A percentile compares a stretch with the other conserved stretches of the same genome.
Conservation (phyloP, 2,329 filamentous ascomycete species). For the Nemania sp. region DNA sequence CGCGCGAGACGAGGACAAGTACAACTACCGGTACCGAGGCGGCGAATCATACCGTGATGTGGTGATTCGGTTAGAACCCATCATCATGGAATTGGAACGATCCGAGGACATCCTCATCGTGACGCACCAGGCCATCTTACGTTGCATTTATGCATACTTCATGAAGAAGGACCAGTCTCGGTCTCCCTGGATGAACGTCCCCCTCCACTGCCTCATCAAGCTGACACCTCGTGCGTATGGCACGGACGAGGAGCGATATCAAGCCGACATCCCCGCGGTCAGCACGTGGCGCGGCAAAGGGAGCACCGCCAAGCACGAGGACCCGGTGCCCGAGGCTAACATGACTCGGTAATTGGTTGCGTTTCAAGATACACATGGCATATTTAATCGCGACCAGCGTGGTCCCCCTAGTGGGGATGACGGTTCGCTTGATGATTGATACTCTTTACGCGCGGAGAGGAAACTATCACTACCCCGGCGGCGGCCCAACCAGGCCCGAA, state of each 20-base stretch:
- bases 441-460: not conserved
- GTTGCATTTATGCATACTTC: conserved; percentile 98
- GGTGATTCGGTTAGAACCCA: conserved; percentile 94
- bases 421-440: no score
- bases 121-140: conserved; percentile 93
- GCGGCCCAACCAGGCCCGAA: not conserved
- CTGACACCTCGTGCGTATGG: conserved; percentile 92
- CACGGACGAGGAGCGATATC: conserved; percentile 85
- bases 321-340: conserved; percentile 47
- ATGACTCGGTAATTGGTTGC: conserved; percentile 20
- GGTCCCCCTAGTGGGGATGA: not conserved
- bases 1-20: conserved; percentile 96
- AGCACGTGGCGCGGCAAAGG: conserved; percentile 97
- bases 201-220: conserved; percentile 94
- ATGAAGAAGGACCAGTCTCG: conserved; percentile 94
- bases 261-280: conserved; percentile 91
- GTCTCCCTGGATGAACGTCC: conserved; percentile 98
- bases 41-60: conserved; percentile 96
- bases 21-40: conserved; percentile 98
- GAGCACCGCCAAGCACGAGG: conserved; percentile 83
- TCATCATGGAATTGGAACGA: conserved; percentile 98
- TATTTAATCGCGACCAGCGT: not conserved
- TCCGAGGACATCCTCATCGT: conserved; percentile 97
- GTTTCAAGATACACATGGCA: not conserved
- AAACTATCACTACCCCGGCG: not conserved